These are phyloP conservation scores for Dactylellina drechsleri DNA, from an alignment of 2,329 filamentous ascomycete species.

Conservation along the genomic window DNA sequence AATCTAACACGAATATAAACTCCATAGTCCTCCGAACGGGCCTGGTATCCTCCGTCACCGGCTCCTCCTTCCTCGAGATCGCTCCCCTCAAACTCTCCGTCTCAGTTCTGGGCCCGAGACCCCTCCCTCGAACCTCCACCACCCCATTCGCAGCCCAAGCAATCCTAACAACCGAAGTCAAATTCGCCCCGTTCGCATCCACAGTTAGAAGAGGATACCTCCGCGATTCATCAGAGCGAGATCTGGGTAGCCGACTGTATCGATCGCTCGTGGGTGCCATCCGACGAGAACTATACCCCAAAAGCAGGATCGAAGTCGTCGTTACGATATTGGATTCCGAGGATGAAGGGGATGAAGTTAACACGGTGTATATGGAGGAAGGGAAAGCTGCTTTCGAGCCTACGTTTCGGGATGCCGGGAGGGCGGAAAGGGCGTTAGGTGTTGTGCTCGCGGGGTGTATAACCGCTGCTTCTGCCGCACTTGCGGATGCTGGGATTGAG, in stretches of 20 bases:
- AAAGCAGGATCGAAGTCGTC: constrained; percentile 94
- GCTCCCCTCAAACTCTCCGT: constrained; percentile 85
- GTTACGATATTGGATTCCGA: constrained; percentile 94
- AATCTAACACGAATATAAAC: neutral
- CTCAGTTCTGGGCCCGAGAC: constrained; percentile 90
- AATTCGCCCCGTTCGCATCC: constrained; percentile 92
- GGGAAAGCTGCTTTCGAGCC: constrained; percentile 59
- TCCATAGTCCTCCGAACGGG: constrained; percentile 72
- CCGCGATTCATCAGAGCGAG: constrained; percentile 84
- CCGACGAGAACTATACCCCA: constrained; percentile 96
- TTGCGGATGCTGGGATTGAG: constrained; percentile 94
- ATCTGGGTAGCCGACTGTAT: constrained; percentile 89
- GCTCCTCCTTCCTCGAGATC: constrained; percentile 84
- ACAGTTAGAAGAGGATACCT: constrained; percentile 83
- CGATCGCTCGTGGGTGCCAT: constrained; percentile 88
- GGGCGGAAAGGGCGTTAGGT: constrained; percentile 70
- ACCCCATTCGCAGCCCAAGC: constrained; percentile 92
- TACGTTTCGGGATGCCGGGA: constrained; percentile 62
- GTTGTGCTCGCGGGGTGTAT: constrained; percentile 90
- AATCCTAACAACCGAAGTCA: constrained; percentile 90
- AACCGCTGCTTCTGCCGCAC: constrained; percentile 89
- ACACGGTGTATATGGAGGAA: constrained; percentile 65
- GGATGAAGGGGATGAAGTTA: constrained; percentile 76
- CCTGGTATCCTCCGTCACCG: constrained; percentile 89
- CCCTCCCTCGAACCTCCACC: constrained; percentile 77